Evolutionary conservation across 768 basidiomycete genomes (phyloP), one percentile per base, ranked within the genome.

Genomic region (Macrolepiota dolichaula): DNA sequence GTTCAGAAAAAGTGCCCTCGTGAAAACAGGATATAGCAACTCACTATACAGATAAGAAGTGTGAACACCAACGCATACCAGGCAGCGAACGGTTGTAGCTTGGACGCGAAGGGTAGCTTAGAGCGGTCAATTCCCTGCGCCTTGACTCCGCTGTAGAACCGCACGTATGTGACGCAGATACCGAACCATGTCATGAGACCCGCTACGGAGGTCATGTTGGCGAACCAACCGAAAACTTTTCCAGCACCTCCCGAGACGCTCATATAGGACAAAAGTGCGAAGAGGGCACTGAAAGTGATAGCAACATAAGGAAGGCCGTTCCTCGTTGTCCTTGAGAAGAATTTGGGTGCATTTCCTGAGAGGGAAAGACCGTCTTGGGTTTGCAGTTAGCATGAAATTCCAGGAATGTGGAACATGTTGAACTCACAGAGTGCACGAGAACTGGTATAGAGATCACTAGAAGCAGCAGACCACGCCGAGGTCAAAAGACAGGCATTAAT

Each of bases 401-500:
- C 6, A 22, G 38, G 53, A 47, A 17, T n/a, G 17, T 25, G 22
- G 3, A 7, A 4, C 37, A 32, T 7, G 7, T 15, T n/a, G 32
- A 44, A 78, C 88, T 66, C 63, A 91, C 90, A 96, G 9, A 98
- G 80, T 0, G 90, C 91, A 57, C 91, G 86, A 17, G 94, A 94
- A 50, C 89, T 88, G 3, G 93, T 95, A 76, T 94, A 96, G 50
- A 97, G 72, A 70, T 96, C 94, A 71, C 89, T 91, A 24, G 88
- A 88, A 4, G 91, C 92, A 36, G 95, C 94, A 25, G 94, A 96
- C 89, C 92, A 95, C 4, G 95, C 94, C 2, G 94, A 92, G 40
- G 90, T 92, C 64, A 98, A 74, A 13, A 96, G 79, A 70, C 84
- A 86, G 2, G 89, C 91, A 68, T 92, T 94, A 70, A 93, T 92